These are phyloP conservation scores for Aristolochia fimbriata DNA, from an alignment of 164 flowering plant genomes.

Conservation along the genomic window DNA sequence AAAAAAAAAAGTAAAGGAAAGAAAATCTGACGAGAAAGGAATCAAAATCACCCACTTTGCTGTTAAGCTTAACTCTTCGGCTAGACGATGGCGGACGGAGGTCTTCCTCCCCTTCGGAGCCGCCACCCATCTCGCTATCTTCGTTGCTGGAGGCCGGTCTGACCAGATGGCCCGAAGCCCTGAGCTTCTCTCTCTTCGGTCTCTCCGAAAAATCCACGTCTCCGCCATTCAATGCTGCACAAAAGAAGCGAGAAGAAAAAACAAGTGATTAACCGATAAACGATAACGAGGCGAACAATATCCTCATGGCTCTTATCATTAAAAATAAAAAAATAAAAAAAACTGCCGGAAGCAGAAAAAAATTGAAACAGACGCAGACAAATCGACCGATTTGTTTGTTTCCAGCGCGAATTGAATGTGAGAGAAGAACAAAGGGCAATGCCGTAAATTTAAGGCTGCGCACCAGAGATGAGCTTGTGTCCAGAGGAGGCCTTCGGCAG, in stretches of 20 bases:
- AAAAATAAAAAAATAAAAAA: conserved; percentile 5
- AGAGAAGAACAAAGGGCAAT: conserved; percentile 4
- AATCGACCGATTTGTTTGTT: conserved; percentile 16
- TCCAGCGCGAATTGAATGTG: neutral
- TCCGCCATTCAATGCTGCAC: conserved; percentile 14
- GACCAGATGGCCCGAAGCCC: conserved; percentile 8
- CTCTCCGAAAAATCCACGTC: conserved; percentile 18
- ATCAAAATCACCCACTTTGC: conserved; percentile 24
- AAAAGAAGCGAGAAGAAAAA: conserved; percentile 1
- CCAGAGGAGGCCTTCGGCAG: conserved; percentile 19
- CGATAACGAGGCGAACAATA: conserved; percentile 10
- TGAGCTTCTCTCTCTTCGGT: conserved; percentile 27
- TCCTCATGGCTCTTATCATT: conserved; percentile 12
- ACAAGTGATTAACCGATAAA: conserved; percentile 1
- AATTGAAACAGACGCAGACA: conserved; percentile 14
- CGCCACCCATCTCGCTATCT: conserved; percentile 33
- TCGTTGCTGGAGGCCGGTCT: conserved; percentile 3
- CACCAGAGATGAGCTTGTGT: conserved; percentile 19
- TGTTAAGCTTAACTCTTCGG: conserved; percentile 37
- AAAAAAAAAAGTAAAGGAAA: neutral
- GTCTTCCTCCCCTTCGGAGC: conserved; percentile 34
- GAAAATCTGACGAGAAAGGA: neutral
- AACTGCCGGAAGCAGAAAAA: neutral
- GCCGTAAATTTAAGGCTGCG: neutral
- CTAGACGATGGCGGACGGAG: conserved; percentile 5